Percentiles rank a stretch among this genome's conserved stretches.
Evolutionary conservation across 768 basidiomycete genomes (phyloP).

Genomic region (Leccinum aurantiacum): DNA sequence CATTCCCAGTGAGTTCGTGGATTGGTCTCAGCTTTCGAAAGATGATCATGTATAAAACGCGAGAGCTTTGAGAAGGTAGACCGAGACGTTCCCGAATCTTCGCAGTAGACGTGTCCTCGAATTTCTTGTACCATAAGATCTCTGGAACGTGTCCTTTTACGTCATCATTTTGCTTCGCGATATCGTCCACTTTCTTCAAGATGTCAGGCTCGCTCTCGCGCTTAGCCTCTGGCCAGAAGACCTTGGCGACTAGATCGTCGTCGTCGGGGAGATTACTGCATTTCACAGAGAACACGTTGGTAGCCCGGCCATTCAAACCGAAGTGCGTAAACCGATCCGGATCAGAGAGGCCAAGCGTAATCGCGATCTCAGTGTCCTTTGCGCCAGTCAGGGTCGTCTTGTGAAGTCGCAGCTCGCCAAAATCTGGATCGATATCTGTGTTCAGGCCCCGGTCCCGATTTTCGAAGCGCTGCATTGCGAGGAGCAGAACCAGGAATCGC

Average conservation of each 20-base stretch:
- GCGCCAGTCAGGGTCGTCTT: no score
- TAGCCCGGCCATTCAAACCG: no score
- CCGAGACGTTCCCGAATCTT: background rate
- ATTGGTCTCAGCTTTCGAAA: background rate
- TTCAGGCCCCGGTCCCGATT: background rate
- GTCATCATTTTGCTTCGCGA: background rate
- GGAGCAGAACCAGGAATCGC: background rate
- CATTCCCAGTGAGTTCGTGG: background rate
- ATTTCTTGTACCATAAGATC: background rate
- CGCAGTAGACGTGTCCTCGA: background rate
- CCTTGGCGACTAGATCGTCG: background rate
- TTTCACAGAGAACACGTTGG: no score
- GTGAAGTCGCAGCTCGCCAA: no score
- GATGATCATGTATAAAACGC: background rate
- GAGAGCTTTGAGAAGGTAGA: background rate
- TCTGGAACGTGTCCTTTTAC: background rate
- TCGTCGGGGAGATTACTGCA: background rate
- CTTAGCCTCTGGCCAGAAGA: background rate
- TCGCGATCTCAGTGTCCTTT: no score
- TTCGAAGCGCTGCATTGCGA: background rate
- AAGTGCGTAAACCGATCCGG: no score
- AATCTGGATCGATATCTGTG: no score
- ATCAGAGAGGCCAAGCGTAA: no score
- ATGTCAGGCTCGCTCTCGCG: background rate
- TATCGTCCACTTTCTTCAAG: background rate